A percentile compares a stretch with the other conserved stretches of the same genome.
These are phyloP conservation scores for Cladosporium sphaerospermum DNA, from an alignment of 2,329 filamentous ascomycete species.

Conservation along the genomic window DNA sequence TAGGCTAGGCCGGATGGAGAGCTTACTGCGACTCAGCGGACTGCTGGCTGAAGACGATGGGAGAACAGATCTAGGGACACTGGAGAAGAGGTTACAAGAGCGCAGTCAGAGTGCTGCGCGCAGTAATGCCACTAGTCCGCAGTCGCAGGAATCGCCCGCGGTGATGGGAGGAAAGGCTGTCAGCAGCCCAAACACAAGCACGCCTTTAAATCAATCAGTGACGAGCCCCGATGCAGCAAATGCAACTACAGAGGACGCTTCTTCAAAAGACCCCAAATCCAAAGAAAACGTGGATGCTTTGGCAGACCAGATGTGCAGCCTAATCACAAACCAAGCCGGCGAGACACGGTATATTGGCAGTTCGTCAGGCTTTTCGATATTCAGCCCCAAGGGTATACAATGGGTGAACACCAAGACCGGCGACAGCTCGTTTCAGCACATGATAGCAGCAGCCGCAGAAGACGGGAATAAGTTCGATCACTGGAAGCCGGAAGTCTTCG, in stretches of 20 bases:
- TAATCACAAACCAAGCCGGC: constrained; percentile 90
- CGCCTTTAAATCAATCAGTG: constrained; percentile 3
- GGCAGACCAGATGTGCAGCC: constrained; percentile 97
- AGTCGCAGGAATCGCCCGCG: constrained; percentile 18
- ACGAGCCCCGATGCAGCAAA: neutral
- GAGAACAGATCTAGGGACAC: constrained; percentile 76
- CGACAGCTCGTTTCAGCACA: constrained; percentile 88
- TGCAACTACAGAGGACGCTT: neutral
- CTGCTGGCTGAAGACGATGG: constrained; percentile 74
- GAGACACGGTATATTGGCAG: constrained; percentile 96
- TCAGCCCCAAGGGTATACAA: constrained; percentile 94
- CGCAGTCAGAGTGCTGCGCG: constrained; percentile 29
- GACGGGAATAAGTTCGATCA: constrained; percentile 94
- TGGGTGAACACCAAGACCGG: constrained; percentile 98
- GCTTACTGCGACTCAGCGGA: constrained; percentile 76
- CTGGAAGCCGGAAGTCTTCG: constrained; percentile 97
- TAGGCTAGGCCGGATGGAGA: constrained; percentile 91
- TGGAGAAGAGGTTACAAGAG: constrained; percentile 68
- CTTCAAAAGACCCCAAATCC: constrained; percentile 35
- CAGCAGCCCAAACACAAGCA: constrained; percentile 3
- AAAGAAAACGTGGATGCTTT: constrained; percentile 75
- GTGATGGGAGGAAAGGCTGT: neutral
- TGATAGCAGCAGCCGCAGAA: constrained; percentile 81
- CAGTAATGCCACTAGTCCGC: constrained; percentile 30
- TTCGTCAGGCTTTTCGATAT: constrained; percentile 96